Evolutionary conservation across 2,329 filamentous ascomycete genomes (phyloP), one percentile per base, ranked within the genome.

Genomic region (Cladosporium oxysporum): DNA sequence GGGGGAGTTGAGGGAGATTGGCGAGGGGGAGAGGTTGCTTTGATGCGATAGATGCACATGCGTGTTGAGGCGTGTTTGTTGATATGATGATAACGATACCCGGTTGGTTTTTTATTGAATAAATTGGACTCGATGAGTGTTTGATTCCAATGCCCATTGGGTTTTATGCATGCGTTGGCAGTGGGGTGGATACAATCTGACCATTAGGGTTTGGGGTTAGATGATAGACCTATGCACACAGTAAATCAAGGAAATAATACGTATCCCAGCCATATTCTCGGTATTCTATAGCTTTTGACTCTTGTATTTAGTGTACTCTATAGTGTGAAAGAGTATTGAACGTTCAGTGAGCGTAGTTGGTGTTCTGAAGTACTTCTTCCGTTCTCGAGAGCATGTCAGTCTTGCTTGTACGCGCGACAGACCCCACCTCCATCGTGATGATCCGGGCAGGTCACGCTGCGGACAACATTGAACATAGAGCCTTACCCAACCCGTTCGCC

Each of bases 1-100:
- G 47, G 53, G 33, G 23, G 62, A 65, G 47, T 33, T 65, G 41
- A 44, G 21, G 62, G 55, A 26, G 18, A 60, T 65, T 29, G 57
- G 57, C 21, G 52, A 65, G 29, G 62, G 62, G 41, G 52, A 47
- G 31, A 31, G 50, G 44, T 41, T 65, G 55, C 29, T 65, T 29
- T 65, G 62, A 65, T 26, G 23, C 23, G 23, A 26, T 26, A 26
- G 23, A 26, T 26, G 23, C 23, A 26, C 23, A 26, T 26, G 23
- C 23, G 23, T 26, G 23, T 26, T 26, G 23, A 26, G 23, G 23
- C 23, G 23, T 26, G 23, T 26, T 26, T 44, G 41, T 47, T 47
- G n/a, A 47, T 47, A 47, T 44, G 41, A 47, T 47, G 41, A 47
- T 4, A 47, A 21, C 21, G 41, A 47, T 47, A 47, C 41, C 41